phyloP scores from a whole-genome alignment of 345 rosid genomes.

The Melastoma malabathricum region DNA sequence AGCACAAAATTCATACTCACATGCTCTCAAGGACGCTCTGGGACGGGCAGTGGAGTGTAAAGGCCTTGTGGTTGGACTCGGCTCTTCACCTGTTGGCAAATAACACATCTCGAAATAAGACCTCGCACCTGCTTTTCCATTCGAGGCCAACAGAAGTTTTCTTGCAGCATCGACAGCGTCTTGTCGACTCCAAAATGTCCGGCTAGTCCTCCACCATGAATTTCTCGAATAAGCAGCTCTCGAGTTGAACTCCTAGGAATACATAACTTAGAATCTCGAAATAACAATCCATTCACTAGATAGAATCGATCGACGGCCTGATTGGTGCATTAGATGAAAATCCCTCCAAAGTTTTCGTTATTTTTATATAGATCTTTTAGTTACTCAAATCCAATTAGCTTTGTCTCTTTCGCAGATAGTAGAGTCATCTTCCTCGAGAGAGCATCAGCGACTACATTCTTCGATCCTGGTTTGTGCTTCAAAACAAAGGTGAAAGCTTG shows the following conservation, averaged over 20 bases:
- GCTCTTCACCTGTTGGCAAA: neutral
- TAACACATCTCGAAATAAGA: neutral
- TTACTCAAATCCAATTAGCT: neutral
- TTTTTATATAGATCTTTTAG: neutral
- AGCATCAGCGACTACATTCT: neutral
- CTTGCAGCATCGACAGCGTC: neutral
- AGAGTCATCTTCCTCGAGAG: neutral
- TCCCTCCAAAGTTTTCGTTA: neutral
- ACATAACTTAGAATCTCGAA: neutral
- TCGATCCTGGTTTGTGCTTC: neutral
- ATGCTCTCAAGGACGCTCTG: neutral
- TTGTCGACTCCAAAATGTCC: neutral
- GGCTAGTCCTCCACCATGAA: neutral
- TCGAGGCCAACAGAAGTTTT: neutral
- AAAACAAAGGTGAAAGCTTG: neutral
- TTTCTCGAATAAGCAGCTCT: neutral
- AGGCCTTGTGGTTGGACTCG: neutral
- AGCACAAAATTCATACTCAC: neutral
- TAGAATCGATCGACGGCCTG: neutral
- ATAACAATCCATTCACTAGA: neutral
- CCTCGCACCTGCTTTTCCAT: neutral
- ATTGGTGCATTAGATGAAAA: neutral
- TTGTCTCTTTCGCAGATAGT: neutral
- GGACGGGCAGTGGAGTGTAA: neutral
- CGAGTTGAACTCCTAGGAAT: neutral